These are phyloP conservation scores for Primulina eburnea DNA, from an alignment of 257 asterid species.

Conservation along the genomic window DNA sequence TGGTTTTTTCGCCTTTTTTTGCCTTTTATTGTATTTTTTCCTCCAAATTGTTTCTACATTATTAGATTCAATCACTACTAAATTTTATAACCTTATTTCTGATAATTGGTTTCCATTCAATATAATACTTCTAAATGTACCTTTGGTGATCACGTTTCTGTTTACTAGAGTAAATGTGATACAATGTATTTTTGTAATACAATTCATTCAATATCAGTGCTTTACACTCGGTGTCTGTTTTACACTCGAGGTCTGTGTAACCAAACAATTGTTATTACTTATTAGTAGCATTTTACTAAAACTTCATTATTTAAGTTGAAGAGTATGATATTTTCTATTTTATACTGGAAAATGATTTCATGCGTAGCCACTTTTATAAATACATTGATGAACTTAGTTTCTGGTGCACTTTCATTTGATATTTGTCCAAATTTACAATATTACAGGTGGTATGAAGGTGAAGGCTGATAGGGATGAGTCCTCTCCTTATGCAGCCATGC, in stretches of 20 bases:
- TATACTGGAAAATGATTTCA: neutral
- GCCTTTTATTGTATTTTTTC: neutral
- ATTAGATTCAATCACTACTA: neutral
- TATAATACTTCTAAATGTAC: neutral
- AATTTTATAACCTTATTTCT: no score
- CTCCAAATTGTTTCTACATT: neutral
- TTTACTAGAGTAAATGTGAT: neutral
- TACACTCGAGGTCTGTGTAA: no score
- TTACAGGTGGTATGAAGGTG: conserved; percentile 86
- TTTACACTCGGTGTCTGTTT: no score
- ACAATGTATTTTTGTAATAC: neutral
- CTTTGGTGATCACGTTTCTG: neutral
- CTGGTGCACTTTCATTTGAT: neutral
- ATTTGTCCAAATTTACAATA: neutral
- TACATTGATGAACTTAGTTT: neutral
- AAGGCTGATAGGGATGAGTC: conserved; percentile 96
- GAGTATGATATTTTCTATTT: no score
- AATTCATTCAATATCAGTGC: neutral
- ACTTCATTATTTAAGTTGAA: neutral
- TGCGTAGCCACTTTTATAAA: neutral
- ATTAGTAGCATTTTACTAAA: neutral
- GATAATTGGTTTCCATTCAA: neutral
- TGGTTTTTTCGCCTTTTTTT: neutral
- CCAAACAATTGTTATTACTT: no score
- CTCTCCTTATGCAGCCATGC: conserved; percentile 97